phyloP scores from a whole-genome alignment of 192 early-diverging fungal genomes.

The Backusella australiensis region DNA sequence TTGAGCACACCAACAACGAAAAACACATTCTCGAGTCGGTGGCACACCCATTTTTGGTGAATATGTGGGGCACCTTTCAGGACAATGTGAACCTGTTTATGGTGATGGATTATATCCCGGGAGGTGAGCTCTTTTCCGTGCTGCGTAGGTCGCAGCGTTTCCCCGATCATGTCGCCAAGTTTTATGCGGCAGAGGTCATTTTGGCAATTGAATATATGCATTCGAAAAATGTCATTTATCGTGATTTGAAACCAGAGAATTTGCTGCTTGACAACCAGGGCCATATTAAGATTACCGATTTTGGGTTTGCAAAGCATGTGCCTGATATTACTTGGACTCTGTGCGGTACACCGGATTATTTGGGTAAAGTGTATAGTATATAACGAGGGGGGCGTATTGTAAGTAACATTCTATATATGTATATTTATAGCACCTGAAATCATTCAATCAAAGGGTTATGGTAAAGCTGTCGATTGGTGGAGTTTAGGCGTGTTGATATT shows the following conservation, averaged over 20 bases:
- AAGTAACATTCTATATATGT: neutral
- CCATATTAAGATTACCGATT: slow-evolving; percentile 83
- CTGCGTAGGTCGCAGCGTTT: slow-evolving; percentile 74
- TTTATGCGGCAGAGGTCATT: slow-evolving; percentile 75
- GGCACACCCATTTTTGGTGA: slow-evolving; percentile 88
- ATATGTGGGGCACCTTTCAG: slow-evolving; percentile 90
- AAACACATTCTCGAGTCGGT: slow-evolving; percentile 90
- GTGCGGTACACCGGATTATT: slow-evolving; percentile 81
- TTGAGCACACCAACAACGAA: slow-evolving; percentile 99
- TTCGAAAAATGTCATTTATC: slow-evolving; percentile 71
- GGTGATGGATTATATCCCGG: slow-evolving; percentile 96
- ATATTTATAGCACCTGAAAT: slow-evolving; percentile 67
- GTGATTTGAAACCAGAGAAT: slow-evolving; percentile 84
- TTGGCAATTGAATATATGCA: slow-evolving; percentile 81
- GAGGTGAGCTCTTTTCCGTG: slow-evolving; percentile 88
- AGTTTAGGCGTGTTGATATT: slow-evolving; percentile 91
- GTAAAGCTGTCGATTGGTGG: slow-evolving; percentile 95
- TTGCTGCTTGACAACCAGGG: slow-evolving; percentile 73
- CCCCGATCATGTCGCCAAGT: slow-evolving; percentile 67
- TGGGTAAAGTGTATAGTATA: slow-evolving; percentile 29
- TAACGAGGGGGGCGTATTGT: neutral
- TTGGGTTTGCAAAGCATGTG: slow-evolving; percentile 86
- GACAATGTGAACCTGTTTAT: slow-evolving; percentile 92
- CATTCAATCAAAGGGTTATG: slow-evolving; percentile 92
- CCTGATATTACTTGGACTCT: slow-evolving; percentile 83